Base-by-base conservation (phyloP, 2,329 filamentous ascomycete genomes). In the Byssothecium circinans region DNA sequence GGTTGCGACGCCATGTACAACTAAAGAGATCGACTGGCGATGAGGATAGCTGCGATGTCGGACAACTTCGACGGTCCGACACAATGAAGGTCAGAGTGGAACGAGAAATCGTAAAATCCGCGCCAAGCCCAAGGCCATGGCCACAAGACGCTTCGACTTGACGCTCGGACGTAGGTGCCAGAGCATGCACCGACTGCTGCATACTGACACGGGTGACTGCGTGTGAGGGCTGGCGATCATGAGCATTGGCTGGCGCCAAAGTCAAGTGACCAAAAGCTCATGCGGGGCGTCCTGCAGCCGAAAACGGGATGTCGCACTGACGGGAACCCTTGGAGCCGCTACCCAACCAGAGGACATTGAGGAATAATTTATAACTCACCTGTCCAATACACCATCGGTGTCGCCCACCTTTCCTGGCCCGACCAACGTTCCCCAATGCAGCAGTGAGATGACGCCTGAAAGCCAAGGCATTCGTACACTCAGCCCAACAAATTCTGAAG, bases 381-480 rank as follows among this genome's bases (percentile, higher is more conserved):
- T 95, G 78, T 97, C 92, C 73, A 96, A 76, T 70, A 85, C 80
- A 55, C 90, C 86, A 70, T 95, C 81, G 22, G 87, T 82, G 62
- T 81, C 80, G 67, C 88, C 90, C 56, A 95, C 72, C 73, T 75
- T 81, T 62, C 90, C 88, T 56, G 89, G 89, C 19, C 91, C 89
- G 62, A 79, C 77, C 64, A 92, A 74, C 62, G 85, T 80, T 58
- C 84, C 79, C 78, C 88, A 86, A 73, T 94, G 89, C 58, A 87
- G 70, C 71, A 96, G 81, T 47, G 88, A 87, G 50, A 94, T 70
- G 58, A 82, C 76, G 66, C 89, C 89, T 65, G 79, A 80, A 47
- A 96, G 80, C 92, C 92, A 97, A 54, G 92, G 92, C 90, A 96
- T 95, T 71, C 90, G 88, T 56, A 77, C 72, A 58, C 86, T 79